Evolutionary conservation across 345 rosid species (phyloP).

Genomic region (Reutealis trisperma): DNA sequence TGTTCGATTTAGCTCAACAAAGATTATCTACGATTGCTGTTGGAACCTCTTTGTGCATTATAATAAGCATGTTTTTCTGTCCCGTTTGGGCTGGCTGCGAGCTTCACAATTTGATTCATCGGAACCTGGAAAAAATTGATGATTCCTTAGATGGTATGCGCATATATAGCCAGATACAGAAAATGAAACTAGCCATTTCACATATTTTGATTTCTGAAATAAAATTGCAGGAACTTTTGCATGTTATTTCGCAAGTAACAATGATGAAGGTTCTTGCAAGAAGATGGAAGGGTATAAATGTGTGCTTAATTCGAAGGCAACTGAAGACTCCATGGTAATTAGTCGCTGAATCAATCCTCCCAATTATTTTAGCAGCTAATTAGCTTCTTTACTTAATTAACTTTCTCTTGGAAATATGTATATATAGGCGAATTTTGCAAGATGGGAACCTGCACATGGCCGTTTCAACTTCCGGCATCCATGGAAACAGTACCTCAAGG

Average conservation of each 20-base stretch:
- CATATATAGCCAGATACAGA: neutral
- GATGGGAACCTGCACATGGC: conserved; percentile 89
- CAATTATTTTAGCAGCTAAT: too few relatives aligned
- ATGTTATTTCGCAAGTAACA: conserved; percentile 42
- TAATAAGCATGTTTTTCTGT: conserved; percentile 52
- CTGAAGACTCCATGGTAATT: conserved; percentile 68
- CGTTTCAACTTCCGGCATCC: conserved; percentile 68
- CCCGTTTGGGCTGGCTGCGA: conserved; percentile 83
- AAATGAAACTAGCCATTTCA: neutral
- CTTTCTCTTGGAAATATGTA: neutral
- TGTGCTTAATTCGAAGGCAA: conserved; percentile 67
- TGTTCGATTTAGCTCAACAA: conserved; percentile 55
- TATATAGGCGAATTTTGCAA: conserved; percentile 57
- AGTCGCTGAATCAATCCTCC: neutral
- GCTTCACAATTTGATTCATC: conserved; percentile 58
- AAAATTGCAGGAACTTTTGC: conserved; percentile 45
- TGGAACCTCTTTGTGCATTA: conserved; percentile 64
- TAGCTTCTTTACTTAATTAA: neutral
- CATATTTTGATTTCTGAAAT: too few relatives aligned
- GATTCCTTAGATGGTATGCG: conserved; percentile 61
- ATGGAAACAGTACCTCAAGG: conserved; percentile 74
- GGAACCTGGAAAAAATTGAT: conserved; percentile 61
- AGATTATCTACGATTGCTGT: conserved; percentile 63
- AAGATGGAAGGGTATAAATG: conserved; percentile 53
- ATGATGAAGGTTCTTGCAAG: conserved; percentile 37